Conservation (phyloP, 306 rosid species). For the Cicer cuneatum region DNA sequence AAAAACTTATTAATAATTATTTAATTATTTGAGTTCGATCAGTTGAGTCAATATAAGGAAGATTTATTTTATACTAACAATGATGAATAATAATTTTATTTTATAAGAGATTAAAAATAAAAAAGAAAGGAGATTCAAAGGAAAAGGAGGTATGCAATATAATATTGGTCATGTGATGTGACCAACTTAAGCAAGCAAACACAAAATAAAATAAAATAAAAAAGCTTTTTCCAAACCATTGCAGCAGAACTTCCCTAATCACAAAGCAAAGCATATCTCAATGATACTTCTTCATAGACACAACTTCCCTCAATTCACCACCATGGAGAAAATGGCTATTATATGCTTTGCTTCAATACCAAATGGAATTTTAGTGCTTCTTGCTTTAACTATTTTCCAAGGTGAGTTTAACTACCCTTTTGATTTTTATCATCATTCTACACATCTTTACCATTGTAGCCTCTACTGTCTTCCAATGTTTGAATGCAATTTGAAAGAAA, state of each 20-base stretch:
- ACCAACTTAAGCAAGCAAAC: slow-evolving; percentile 23
- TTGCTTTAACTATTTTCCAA: slow-evolving; percentile 51
- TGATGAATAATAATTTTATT: too few species aligned
- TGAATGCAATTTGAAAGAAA: too few species aligned
- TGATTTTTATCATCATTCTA: neutral
- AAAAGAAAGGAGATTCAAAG: too few species aligned
- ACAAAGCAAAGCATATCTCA: slow-evolving; percentile 70
- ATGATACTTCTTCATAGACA: slow-evolving; percentile 57
- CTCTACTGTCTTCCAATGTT: too few species aligned
- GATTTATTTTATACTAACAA: too few species aligned
- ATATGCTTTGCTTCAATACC: slow-evolving; percentile 33
- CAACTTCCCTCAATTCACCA: slow-evolving; percentile 18
- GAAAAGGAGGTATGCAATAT: too few species aligned
- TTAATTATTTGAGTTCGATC: too few species aligned
- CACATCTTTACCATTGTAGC: too few species aligned
- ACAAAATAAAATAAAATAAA: too few species aligned
- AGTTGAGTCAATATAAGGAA: too few species aligned
- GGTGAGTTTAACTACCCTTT: slow-evolving; percentile 37
- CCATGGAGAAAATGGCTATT: slow-evolving; percentile 47
- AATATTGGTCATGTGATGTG: neutral
- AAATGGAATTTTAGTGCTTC: slow-evolving; percentile 39
- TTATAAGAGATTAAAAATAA: too few species aligned
- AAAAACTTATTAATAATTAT: too few species aligned
- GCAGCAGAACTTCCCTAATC: slow-evolving; percentile 35
- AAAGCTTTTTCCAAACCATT: neutral